phyloP scores from a whole-genome alignment of 1,139 yeast genomes.

The Yarrowia galli region DNA sequence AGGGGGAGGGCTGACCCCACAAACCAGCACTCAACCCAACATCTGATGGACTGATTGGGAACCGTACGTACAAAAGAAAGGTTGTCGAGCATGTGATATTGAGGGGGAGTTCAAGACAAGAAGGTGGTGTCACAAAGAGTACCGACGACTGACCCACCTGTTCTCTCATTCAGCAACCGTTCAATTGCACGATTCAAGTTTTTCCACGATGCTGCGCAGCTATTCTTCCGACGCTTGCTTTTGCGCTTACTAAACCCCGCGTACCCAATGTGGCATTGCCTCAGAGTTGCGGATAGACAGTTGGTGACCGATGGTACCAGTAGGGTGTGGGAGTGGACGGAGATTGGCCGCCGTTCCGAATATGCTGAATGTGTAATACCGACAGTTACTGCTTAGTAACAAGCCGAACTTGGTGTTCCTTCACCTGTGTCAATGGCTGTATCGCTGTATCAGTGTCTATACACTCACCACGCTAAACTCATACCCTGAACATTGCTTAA shows the following conservation, averaged over 20 bases:
- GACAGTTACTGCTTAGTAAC: too few species aligned
- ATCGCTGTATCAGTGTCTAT: too few species aligned
- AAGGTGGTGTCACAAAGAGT: not conserved
- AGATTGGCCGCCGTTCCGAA: too few species aligned
- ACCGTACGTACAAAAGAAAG: conserved; percentile 4
- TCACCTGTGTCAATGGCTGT: too few species aligned
- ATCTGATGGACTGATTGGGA: conserved; percentile 31
- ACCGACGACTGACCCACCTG: not conserved
- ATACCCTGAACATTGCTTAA: not conserved
- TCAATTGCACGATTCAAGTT: too few species aligned
- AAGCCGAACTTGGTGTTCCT: too few species aligned
- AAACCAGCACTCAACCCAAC: not conserved
- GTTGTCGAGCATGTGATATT: conserved; percentile 28
- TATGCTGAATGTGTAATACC: too few species aligned
- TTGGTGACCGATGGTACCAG: too few species aligned
- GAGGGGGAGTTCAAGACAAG: not conserved
- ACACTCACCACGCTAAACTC: too few species aligned
- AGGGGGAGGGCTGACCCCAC: conserved; percentile 28
- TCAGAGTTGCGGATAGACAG: not conserved
- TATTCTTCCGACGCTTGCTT: conserved; percentile 7
- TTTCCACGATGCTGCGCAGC: not conserved
- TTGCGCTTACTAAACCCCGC: conserved; percentile 3
- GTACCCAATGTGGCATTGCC: not conserved
- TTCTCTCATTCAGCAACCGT: not conserved
- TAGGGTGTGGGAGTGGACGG: too few species aligned